phyloP scores from a whole-genome alignment of 2,329 filamentous ascomycete genomes.

The Graphilbum sp. region DNA sequence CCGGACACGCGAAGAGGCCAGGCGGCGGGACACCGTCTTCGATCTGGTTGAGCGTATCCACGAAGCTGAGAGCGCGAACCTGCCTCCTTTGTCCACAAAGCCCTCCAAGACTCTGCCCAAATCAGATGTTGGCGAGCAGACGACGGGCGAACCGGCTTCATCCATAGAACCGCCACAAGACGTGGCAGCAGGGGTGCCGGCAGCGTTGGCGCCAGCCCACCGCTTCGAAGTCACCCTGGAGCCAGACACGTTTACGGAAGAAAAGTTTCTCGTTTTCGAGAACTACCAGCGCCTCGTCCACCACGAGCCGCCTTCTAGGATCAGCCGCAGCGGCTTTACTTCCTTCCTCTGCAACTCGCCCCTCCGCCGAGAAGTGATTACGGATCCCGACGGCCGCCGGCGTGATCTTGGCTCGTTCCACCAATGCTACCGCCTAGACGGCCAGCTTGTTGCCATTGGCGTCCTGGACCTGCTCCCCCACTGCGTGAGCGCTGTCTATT shows the following conservation, averaged over 20 bases:
- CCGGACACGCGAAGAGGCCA: conserved; percentile 47
- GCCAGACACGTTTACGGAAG: conserved; percentile 51
- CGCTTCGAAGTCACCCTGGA: conserved; percentile 55
- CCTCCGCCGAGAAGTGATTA: conserved; percentile 29
- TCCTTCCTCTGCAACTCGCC: conserved; percentile 62
- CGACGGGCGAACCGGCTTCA: neutral
- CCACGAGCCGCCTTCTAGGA: conserved; percentile 42
- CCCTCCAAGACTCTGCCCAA: neutral
- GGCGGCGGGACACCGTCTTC: conserved; percentile 50
- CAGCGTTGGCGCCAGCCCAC: conserved; percentile 35
- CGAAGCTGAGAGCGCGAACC: conserved; percentile 41
- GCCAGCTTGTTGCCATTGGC: conserved; percentile 56
- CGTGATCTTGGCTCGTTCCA: conserved; percentile 57
- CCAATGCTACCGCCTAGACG: conserved; percentile 68
- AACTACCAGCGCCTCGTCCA: conserved; percentile 66
- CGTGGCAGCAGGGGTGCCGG: neutral
- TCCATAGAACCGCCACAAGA: neutral
- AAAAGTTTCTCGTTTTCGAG: conserved; percentile 57
- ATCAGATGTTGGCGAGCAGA: neutral
- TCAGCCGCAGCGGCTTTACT: conserved; percentile 45
- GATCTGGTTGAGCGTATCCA: conserved; percentile 51
- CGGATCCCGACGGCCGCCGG: conserved; percentile 30
- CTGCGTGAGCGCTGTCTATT: conserved; percentile 68
- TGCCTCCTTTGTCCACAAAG: conserved; percentile 17
- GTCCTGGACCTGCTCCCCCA: conserved; percentile 64